Conservation (phyloP, 2,329 filamentous ascomycete genomes). For the Exophiala oligosperma region DNA sequence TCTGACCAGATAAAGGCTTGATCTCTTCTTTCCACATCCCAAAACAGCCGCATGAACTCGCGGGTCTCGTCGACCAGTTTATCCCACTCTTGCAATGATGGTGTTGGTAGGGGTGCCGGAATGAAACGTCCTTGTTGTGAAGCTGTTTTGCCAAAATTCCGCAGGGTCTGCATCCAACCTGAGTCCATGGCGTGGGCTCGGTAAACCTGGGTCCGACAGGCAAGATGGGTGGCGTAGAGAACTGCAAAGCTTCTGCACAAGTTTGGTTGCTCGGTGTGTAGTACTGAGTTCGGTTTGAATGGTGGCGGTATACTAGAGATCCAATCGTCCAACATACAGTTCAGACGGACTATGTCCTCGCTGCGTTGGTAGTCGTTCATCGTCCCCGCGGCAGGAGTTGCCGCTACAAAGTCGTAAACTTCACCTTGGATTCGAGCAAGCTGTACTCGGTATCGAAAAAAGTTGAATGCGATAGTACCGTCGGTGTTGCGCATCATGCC, state of each 20-base stretch:
- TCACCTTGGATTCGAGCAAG: conserved; percentile 16
- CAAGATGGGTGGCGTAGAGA: conserved; percentile 6
- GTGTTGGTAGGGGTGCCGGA: conserved; percentile 4
- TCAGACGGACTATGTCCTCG: conserved; percentile 6
- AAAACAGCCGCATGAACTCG: conserved; percentile 2
- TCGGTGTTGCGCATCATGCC: neutral
- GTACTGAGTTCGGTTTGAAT: neutral
- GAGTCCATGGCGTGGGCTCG: conserved; percentile 7
- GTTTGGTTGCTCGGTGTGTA: neutral
- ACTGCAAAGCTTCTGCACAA: conserved; percentile 4
- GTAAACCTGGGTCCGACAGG: conserved; percentile 10
- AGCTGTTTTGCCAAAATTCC: conserved; percentile 1
- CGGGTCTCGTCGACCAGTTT: conserved; percentile 2
- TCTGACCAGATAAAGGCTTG: conserved; percentile 4
- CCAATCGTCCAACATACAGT: conserved; percentile 11
- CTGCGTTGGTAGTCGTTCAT: conserved; percentile 1
- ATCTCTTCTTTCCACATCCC: neutral
- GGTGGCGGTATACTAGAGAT: conserved; percentile 9
- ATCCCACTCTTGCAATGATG: conserved; percentile 8
- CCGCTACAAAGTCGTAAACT: conserved; percentile 16
- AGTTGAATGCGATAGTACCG: neutral
- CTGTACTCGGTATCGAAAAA: conserved; percentile 9
- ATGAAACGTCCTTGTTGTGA: conserved; percentile 1
- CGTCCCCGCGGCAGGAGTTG: conserved; percentile 10
- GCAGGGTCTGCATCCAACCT: conserved; percentile 5